Base-by-base conservation (phyloP, 164 flowering plant genomes). In the Vitis rupestris region DNA sequence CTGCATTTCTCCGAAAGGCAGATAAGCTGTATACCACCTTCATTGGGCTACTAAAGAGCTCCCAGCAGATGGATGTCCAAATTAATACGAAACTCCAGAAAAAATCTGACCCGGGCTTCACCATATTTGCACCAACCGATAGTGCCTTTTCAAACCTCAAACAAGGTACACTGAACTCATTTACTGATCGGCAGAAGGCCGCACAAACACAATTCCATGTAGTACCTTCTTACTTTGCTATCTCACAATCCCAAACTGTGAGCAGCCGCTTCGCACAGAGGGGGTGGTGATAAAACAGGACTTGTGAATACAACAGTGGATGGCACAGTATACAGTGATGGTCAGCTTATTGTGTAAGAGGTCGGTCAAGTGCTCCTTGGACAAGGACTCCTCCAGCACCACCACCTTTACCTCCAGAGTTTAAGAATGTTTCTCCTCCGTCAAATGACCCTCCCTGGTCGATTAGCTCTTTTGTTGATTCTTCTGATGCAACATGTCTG, bases 291-390 rank as follows among this genome's bases (percentile, higher is more conserved):
- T 30, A 15, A 80, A 1, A 79, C 84, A 0, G 84, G 82, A 4
- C 77, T 76, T 16, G 78, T 69, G 3, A 37, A 31, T 16, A 75
- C 82, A 14, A 64, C 73, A 0, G 74, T 82, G 54, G 53, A 70
- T 12, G 79, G 74, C 57, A 71, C 79, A 13, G 27, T 82, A 0
- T 79, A 54, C 11, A 69, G 50, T 16, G 75, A 69, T 13, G 58
- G 51, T 3, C 50, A 67, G 52, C 50, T 82, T 0, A 76, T 78
- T 0, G 72, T 82, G 9, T 82, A 76, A 30, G 77, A 76, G 71
- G 79, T 82, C 13, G 80, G 76, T 53, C 17, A 76, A 59, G 84
- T 82, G 53, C 72, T 82, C 1, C 82, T 79, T 55, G 79, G 82
- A 0, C 17, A 72, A 61, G 68, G 31, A 0, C n/a, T 8, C 69